Conservation (phyloP, 2,329 filamentous ascomycete genomes). For the Clarireedia homoeocarpa region DNA sequence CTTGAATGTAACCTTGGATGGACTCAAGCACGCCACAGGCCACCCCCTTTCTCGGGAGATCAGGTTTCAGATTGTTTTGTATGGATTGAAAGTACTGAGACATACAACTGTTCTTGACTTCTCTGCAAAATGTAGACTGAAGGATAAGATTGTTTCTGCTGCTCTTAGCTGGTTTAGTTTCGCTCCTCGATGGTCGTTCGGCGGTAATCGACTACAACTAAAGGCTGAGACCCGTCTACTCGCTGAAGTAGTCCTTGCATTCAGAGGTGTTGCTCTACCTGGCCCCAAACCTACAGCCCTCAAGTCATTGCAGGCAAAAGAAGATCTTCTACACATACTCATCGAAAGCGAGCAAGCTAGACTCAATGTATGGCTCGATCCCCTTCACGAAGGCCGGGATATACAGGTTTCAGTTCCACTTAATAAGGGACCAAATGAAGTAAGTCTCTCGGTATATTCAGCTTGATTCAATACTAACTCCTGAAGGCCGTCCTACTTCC, state of each 20-base stretch:
- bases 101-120: slow-evolving; percentile 60
- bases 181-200: slow-evolving; percentile 86
- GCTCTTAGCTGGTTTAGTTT: slow-evolving; percentile 83
- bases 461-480: no score
- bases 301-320: slow-evolving; percentile 66
- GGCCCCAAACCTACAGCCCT: slow-evolving; percentile 37
- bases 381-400: slow-evolving; percentile 58
- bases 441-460: slow-evolving; percentile 26
- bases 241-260: slow-evolving; percentile 59
- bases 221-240: slow-evolving; percentile 86
- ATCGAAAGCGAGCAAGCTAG: slow-evolving; percentile 79
- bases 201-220: slow-evolving; percentile 84
- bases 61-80: slow-evolving; percentile 81
- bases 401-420: slow-evolving; percentile 23
- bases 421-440: slow-evolving; percentile 36
- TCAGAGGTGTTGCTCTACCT: slow-evolving; percentile 57
- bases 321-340: slow-evolving; percentile 72
- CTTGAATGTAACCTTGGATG: slow-evolving; percentile 69
- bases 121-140: slow-evolving; percentile 68
- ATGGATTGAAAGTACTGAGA: slow-evolving; percentile 70
- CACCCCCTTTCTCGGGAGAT: slow-evolving; percentile 88
- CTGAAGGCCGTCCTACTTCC: slow-evolving; percentile 33
- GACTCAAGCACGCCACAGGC: slow-evolving; percentile 59
- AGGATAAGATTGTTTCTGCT: slow-evolving; percentile 81
- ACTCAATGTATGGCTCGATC: slow-evolving; percentile 83